Base-by-base conservation (phyloP, 495 filamentous ascomycete species). In the Trichoderma reesei region DNA sequence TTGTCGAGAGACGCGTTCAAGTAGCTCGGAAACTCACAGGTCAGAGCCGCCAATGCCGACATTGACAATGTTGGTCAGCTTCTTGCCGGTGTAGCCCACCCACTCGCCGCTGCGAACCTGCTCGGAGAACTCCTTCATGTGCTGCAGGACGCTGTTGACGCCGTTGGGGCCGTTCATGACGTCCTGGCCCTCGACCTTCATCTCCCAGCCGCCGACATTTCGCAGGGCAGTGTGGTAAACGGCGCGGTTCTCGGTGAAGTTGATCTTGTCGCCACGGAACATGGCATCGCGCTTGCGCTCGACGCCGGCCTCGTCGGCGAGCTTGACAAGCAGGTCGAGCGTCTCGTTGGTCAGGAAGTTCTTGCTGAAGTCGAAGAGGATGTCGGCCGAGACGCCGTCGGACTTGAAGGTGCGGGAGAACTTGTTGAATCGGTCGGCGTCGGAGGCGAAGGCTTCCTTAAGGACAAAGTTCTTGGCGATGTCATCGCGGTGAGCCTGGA, bases 21-120 rank as follows among this genome's bases (percentile, higher is more conserved):
- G 61, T 42, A 20, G 14, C 2, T 48, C 16, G 9, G 61, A 31
- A 26, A 80, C 90, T 81, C 82, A 96, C 90, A 98, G 86, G 77
- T 98, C 94, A 63, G 93, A 97, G 68, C 94, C 94, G 78, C 94
- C 94, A 76, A 98, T 98, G 72, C 94, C 94, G 73, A 98, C 86
- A 76, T 98, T 98, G 85, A 98, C 78, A 71, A 98, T 94, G 72
- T 85, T 98, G 65, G 91, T 89, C 70, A 98, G 90, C 79, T 89
- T 88, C 88, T 98, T 97, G 72, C 95, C 94, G n/a, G 90, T 92
- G 79, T 88, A 97, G 60, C 94, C 94, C 83, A 95, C 98, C 95
- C 94, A 98, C 75, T 90, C 88, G 63, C 95, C 94, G 75, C 89
- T 93, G 66, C 94, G 81, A 38, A 98, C 89, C 78, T 95, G 88